A percentile compares a stretch with the other conserved stretches of the same genome.
phyloP scores from a whole-genome alignment of 139 green algal genomes.

The Closterium sp. region DNA sequence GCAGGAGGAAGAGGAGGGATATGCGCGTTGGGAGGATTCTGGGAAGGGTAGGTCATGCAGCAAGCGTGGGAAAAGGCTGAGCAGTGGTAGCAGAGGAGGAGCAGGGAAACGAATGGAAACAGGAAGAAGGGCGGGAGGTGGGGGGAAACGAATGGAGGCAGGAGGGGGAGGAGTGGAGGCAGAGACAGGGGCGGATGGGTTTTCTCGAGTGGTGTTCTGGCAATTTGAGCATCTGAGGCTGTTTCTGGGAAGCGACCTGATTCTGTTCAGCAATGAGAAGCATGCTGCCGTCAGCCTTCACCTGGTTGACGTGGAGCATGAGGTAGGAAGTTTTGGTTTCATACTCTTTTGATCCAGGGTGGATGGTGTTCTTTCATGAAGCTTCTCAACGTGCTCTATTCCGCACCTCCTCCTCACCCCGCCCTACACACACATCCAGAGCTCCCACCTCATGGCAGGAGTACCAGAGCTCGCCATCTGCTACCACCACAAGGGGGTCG shows the following conservation, averaged over 20 bases:
- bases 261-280: no score
- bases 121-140: not conserved
- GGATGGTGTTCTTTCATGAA: no score
- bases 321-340: no score
- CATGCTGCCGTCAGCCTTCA: no score
- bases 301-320: no score
- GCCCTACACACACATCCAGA: not conserved
- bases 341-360: no score
- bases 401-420: no score
- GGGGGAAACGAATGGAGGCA: not conserved
- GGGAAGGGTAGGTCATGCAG: not conserved
- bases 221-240: conserved; percentile 43
- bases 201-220: conserved; percentile 46
- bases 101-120: not conserved
- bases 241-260: conserved; percentile 16
- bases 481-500: conserved; percentile 40
- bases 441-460: conserved; percentile 41
- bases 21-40: not conserved
- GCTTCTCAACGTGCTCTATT: no score
- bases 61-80: not conserved
- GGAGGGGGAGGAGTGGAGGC: not conserved
- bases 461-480: conserved; percentile 41
- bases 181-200: not conserved
- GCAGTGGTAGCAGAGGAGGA: not conserved
- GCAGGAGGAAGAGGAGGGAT: not conserved